Base-by-base conservation (phyloP, 805 yeast species). In the Starmerella vitae region DNA sequence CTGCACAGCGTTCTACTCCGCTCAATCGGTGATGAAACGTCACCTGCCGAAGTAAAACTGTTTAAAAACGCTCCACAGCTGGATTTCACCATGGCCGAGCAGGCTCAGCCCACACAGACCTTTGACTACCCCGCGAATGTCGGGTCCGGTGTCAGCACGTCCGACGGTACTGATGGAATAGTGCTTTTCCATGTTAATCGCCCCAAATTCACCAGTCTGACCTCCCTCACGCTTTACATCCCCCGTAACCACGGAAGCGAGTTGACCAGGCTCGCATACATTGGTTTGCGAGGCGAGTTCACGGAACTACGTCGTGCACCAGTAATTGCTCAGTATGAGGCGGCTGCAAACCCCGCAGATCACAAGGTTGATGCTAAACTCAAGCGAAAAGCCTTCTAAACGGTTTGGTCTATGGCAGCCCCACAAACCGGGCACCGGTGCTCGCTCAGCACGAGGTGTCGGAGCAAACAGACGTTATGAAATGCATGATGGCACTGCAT, bases 321-420 rank as follows among this genome's bases (percentile, higher is more conserved):
- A 0, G 72, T 83, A 14, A 67, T 79, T 13, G 67, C 94, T 0
- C 54, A 81, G 17, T 88, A 86, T 57, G 97, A 88, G 59, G 72
- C 85, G 39, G 93, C 94, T 0, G 91, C 96, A 3, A 86, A 86
- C 56, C 95, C 95, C 0, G 73, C 78, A 1, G 96, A 86, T 55
- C 96, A 88, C 57, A 74, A 68, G 21, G 48, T 66, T 59, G 35
- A 22, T 13, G 15, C 40, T 3, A n/a, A 22, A 22, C 7, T 7
- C 26, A 22, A 8, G 12, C 7, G 14, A 12, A 14, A 17, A 27
- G 10, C 14, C 14, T 7, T 7, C 7, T 7, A 27, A 8, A 12
- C 7, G 30, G 7, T 34, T 10, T 25, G 26, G 6, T 31, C 22
- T 7, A 10, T 20, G 50, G 66, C 72, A 54, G 75, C 77, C 61